Base-by-base conservation (phyloP, 352 stramenopile species). In the Discostella stelligera region DNA sequence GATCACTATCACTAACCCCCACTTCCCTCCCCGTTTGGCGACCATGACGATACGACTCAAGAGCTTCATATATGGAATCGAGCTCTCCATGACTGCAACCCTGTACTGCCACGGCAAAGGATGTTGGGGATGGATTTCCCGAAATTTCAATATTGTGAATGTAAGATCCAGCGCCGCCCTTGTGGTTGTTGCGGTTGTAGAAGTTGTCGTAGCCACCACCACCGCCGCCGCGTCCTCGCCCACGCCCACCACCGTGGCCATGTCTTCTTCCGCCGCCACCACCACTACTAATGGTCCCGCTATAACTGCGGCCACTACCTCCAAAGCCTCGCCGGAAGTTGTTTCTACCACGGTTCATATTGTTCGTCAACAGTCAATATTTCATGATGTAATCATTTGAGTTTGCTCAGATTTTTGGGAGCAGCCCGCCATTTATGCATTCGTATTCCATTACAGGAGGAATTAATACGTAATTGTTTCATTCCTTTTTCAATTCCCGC, bases 21-120 rank as follows among this genome's bases (percentile, higher is more conserved):
- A 2, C 3, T 14, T 44, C 37, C 37, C 11, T 44, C 37, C 37
- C 37, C 7, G 4, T 44, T 44, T 11, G 2, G 37, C 37, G 3
- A 58, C 3, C 18, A 5, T 2, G 16, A 30, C 98, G 95, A 71
- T 98, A 92, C 61, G 94, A 91, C 61, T 91, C 74, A 50, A 99
- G 87, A 4, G 94, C 96, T 32, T 94, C 92, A 84, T 99, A 99
- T 79, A 99, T 99, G 44, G 94, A 91, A 78, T 99, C 96, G 32
- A 99, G 91, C 83, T 98, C 93, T 37, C 98, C 98, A 85, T 99
- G 98, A 70, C 94, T 96, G 83, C 98, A 99, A 49, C 97, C 98
- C 74, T 99, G 96, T 41, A 99, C 91, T 32, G 88, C 88, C 59
- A 93, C 81, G 9, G 46, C 69, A 23, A 82, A 82, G 8, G 74